Evolutionary conservation across 1,284 basidiomycete species (phyloP).

Genomic region (Sporisorium reilianum): DNA sequence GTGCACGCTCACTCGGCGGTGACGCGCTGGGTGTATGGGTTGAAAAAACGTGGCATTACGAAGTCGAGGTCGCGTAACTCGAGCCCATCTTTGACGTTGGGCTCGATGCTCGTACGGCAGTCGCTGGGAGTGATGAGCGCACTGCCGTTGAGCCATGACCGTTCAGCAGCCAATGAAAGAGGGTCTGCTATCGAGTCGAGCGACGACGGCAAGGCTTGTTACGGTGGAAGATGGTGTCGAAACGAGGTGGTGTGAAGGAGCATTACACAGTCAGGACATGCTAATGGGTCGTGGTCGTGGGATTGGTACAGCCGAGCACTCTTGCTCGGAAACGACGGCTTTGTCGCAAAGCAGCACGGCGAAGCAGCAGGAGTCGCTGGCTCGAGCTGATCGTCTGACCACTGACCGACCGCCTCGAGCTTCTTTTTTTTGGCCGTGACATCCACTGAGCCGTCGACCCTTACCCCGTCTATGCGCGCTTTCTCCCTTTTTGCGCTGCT

Average conservation of each 20-base stretch:
- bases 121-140: no score
- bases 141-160: no score
- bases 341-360: not conserved
- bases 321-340: constrained; percentile 11
- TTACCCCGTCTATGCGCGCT: not conserved
- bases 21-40: constrained; percentile 2
- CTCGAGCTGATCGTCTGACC: no score
- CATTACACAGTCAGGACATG: constrained; percentile 3
- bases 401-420: no score
- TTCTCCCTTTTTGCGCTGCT: not conserved
- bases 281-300: not conserved
- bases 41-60: constrained; percentile 23
- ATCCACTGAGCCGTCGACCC: not conserved
- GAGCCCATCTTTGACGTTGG: no score
- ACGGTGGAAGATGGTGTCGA: not conserved
- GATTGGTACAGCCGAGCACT: not conserved
- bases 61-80: constrained; percentile 32
- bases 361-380: not conserved
- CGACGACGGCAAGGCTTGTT: not conserved
- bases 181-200: no score
- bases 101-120: no score
- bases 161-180: no score
- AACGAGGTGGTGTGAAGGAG: no score
- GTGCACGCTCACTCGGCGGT: not conserved
- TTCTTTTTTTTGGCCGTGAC: no score